Base-by-base conservation (phyloP, 306 rosid species). In the Citrullus colocynthis region DNA sequence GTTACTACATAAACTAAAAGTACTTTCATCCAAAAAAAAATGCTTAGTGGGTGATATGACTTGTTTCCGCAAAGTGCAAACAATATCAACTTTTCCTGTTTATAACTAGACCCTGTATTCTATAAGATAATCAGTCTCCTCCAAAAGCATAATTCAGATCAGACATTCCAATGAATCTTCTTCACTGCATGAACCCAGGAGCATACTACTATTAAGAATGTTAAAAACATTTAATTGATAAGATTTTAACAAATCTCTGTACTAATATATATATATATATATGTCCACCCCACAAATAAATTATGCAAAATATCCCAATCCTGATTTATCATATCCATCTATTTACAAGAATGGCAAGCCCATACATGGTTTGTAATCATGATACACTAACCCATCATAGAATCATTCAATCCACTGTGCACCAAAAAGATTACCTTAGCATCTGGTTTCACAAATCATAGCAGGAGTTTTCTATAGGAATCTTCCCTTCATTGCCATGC, bases 201-300 rank as follows among this genome's bases (percentile, higher is more conserved):
- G 75, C 75, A 28, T 13, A 10, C 42, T 49, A 16, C 37, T 69
- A 15, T 72, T 1, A 45, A 71, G 20, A 67, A 10, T 45, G 12
- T 44, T 70, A 70, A 24, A 9, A 7, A 3, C 77, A 49, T 48
- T 70, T 32, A 51, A 51, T 49, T 7, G 16, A 48, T 30, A 73
- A 48, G 60, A 49, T 48, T 72, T 24, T 45, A 71, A 73, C 45
- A 73, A 30, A 73, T 73, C 77, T 28, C 61, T 48, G 12, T 73
- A 48, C 61, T 48, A 15, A 21, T 28, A 45, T 48, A 15, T 52
- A 52, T 52, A n/a, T n/a, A 52, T 52, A 16, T 52, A 16, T 4
- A 4, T 51, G 76, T 71, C 24, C 59, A 48, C n/a, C 76, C 59
- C 59, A 72, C 60, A 72, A 72, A 72, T 49, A 72, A 52, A 72